Base-by-base conservation (phyloP, 768 basidiomycete species). In the Leccinum pellstonianum region DNA sequence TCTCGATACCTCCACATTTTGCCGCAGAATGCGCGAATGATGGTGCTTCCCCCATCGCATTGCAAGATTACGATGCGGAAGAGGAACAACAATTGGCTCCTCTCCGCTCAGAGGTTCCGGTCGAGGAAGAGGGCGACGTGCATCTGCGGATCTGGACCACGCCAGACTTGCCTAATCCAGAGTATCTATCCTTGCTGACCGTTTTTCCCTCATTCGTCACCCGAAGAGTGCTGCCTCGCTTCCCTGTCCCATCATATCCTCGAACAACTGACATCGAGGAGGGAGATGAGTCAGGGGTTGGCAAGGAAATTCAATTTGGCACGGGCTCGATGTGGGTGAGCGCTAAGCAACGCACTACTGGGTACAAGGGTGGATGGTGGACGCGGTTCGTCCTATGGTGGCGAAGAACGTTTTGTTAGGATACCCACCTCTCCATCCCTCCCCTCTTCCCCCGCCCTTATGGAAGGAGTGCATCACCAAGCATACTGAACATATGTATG, bases 261-360 rank as follows among this genome's bases (percentile, higher is more conserved):
- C 79, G 80, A 46, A 75, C 70, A 50, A 64, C 77, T 31, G 91
- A 92, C 69, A 75, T 90, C 35, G 91, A 92, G 72, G 87, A 88
- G 69, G 90, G 85, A 25, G 83, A 84, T 52, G 80, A 82, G 50
- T 76, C 79, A 38, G 76, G 71, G 17, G 83, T 84, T 64, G 79
- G 78, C 61, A 82, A 81, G 57, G 81, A 81, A 37, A 80, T 93
- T 59, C 82, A 81, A 31, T 84, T 85, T 70, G 93, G 93, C 19
- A 94, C 93, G n/a, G 93, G 93, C 8, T 77, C 81, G 51, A 88
- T 95, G 83, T 91, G 89, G 87, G 75, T 91, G 29, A 86, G 90
- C 57, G 69, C 79, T 21, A 84, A 81, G 66, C 68, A 74, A 48
- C 85, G 93, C 38, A 73, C 75, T 41, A 79, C 81, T 29, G 87